A percentile compares a stretch with the other conserved stretches of the same genome.
These are phyloP conservation scores for Colletotrichum magnum DNA, from an alignment of 2,329 filamentous ascomycete species.

Conservation along the genomic window DNA sequence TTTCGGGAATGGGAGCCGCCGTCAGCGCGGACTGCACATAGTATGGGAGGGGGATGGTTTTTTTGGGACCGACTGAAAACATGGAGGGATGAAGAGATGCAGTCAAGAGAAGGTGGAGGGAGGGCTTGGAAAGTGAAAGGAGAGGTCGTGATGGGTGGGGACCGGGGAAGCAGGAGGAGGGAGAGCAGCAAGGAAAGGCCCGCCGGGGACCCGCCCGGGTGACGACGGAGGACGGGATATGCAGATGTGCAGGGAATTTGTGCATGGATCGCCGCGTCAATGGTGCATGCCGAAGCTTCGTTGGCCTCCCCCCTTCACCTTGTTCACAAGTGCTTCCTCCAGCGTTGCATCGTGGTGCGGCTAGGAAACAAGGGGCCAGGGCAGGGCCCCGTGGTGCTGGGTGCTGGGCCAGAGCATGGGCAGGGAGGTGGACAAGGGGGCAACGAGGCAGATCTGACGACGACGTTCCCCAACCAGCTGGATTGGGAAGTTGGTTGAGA, in stretches of 20 bases:
- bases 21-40: not conserved
- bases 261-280: constrained; percentile 27
- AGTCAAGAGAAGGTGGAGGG: not conserved
- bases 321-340: not conserved
- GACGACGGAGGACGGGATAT: constrained; percentile 28
- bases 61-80: not conserved
- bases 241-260: constrained; percentile 13
- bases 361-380: not conserved
- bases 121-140: not conserved
- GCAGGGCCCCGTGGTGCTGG: not conserved
- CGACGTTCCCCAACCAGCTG: not conserved
- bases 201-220: constrained; percentile 20
- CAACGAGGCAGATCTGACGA: not conserved
- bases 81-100: not conserved
- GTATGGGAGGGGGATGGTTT: constrained; percentile 1
- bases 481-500: too few species aligned
- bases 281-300: not conserved
- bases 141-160: not conserved
- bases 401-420: not conserved
- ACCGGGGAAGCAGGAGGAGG: not conserved
- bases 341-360: constrained; percentile 8
- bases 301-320: too few species aligned
- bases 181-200: constrained; percentile 28
- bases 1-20: not conserved
- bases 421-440: not conserved